Evolutionary conservation across 2,329 filamentous ascomycete species (phyloP).

Genomic region (Fusarium setosum): DNA sequence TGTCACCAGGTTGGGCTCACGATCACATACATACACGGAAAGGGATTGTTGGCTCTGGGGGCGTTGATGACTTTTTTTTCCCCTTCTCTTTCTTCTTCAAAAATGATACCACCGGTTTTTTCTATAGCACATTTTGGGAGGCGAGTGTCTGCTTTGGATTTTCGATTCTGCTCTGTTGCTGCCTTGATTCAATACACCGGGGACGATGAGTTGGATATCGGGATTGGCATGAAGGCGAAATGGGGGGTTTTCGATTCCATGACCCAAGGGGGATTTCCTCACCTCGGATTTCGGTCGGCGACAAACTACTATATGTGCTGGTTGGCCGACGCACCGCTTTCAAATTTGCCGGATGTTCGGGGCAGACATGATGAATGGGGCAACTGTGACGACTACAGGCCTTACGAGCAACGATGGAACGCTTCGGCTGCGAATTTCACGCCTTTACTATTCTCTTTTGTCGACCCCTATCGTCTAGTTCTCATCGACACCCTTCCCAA

Average conservation of each 20-base stretch:
- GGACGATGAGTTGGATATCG: conserved; percentile 3
- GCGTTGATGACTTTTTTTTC: conserved; percentile 38
- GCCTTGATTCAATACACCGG: conserved; percentile 21
- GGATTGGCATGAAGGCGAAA: neutral
- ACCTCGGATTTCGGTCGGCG: too few relatives aligned
- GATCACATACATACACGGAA: conserved; percentile 37
- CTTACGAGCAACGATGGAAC: too few relatives aligned
- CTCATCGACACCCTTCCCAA: neutral
- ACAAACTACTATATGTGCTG: too few relatives aligned
- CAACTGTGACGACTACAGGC: too few relatives aligned
- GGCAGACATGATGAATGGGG: too few relatives aligned
- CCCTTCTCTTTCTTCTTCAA: conserved; percentile 25
- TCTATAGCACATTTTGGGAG: conserved; percentile 13
- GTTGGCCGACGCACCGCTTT: too few relatives aligned
- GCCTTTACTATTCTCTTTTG: neutral
- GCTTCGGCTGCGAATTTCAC: too few relatives aligned
- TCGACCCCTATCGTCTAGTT: neutral
- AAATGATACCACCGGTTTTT: conserved; percentile 44
- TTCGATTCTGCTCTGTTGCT: conserved; percentile 15
- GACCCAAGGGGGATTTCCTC: too few relatives aligned
- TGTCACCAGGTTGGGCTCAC: conserved; percentile 41
- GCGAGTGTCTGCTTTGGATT: conserved; percentile 7
- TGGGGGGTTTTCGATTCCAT: neutral
- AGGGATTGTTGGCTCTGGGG: conserved; percentile 36
- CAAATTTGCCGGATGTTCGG: too few relatives aligned